Evolutionary conservation across 176 grass and related monocot genomes (phyloP).

Genomic region (Rhipidocladum racemiflorum): DNA sequence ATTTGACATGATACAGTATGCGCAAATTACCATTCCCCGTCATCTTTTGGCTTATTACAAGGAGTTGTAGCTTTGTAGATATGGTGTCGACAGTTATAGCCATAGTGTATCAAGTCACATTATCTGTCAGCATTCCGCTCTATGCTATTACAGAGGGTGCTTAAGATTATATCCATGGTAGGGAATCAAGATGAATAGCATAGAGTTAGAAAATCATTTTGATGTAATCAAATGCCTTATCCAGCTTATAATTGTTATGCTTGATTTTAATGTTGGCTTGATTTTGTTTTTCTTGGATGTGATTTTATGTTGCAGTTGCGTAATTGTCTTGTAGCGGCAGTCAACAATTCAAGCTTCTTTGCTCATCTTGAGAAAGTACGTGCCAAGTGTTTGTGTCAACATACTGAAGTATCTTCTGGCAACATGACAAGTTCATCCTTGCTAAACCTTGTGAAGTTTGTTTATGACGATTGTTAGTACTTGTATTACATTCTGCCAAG

Average conservation of each 20-base stretch:
- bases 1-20: neutral
- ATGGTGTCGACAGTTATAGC: neutral
- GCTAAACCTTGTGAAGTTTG: neutral
- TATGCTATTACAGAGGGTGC: neutral
- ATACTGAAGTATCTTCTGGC: conserved; percentile 19
- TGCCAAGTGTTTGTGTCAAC: conserved; percentile 32
- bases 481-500: neutral
- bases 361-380: conserved; percentile 61
- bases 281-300: conserved; percentile 9
- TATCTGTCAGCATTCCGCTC: neutral
- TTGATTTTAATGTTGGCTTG: conserved; percentile 1
- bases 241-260: neutral
- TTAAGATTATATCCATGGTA: neutral
- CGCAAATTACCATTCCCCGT: neutral
- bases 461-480: neutral
- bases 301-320: conserved; percentile 55
- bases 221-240: neutral
- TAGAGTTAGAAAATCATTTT: neutral
- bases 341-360: conserved; percentile 67
- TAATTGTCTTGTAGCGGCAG: conserved; percentile 56
- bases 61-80: neutral
- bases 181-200: neutral
- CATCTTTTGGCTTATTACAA: neutral
- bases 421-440: conserved; percentile 48
- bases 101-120: neutral